Percentiles rank a stretch among this genome's conserved stretches.
These are phyloP conservation scores for Eimeria falciformis DNA, from an alignment of 169 alveolate species.

Conservation along the genomic window DNA sequence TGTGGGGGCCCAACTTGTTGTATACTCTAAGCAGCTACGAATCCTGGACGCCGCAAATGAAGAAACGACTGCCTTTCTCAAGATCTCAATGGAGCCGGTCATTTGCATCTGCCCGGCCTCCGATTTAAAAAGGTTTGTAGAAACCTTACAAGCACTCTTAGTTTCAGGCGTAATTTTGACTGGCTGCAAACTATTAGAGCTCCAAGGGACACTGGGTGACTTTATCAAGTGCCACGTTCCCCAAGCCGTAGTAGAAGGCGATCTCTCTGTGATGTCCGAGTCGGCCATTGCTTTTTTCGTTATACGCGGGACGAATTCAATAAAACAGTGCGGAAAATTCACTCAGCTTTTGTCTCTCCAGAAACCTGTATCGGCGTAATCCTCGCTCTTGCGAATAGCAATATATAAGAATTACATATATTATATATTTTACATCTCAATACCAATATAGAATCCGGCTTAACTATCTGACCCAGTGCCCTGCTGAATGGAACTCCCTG, in stretches of 20 bases:
- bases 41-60: constrained; percentile 39
- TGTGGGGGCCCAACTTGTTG: constrained; percentile 53
- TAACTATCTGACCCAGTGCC: no score
- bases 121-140: not conserved
- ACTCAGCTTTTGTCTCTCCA: no score
- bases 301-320: constrained; percentile 7
- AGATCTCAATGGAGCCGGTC: constrained; percentile 31
- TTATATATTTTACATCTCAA: no score
- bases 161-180: constrained; percentile 54
- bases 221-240: not conserved
- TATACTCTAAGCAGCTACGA: constrained; percentile 32
- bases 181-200: constrained; percentile 6
- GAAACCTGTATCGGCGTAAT: no score
- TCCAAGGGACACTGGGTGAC: constrained; percentile 29
- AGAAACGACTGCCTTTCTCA: constrained; percentile 49
- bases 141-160: not conserved
- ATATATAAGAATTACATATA: no score
- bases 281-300: constrained; percentile 28
- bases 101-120: constrained; percentile 48
- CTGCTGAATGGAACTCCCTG: no score
- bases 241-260: not conserved
- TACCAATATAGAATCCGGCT: no score
- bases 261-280: not conserved
- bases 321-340: constrained; percentile 11
- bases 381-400: no score